Evolutionary conservation across 1,139 yeast species (phyloP).

Genomic region (Zhuliangozyma blackwelliae): DNA sequence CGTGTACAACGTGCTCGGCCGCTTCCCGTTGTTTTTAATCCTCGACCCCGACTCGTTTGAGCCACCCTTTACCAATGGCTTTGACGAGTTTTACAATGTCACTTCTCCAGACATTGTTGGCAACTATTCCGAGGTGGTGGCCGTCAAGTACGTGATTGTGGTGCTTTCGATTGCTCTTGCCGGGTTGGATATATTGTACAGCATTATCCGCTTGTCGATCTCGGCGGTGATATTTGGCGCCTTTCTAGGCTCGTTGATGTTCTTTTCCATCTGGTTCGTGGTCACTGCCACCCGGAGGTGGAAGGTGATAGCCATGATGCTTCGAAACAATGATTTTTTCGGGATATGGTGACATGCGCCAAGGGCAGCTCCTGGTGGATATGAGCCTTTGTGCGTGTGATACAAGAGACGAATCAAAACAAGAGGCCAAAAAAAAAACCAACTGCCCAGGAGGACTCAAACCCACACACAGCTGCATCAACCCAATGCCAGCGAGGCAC

Average conservation of each 20-base stretch:
- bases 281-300: constrained; percentile 12
- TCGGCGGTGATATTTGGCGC: constrained; percentile 15
- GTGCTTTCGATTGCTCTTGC: constrained; percentile 13
- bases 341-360: constrained; percentile 7
- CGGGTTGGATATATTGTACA: constrained; percentile 17
- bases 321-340: constrained; percentile 9
- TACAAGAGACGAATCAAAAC: neutral
- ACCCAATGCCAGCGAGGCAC: too few relatives aligned
- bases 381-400: neutral
- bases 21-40: constrained; percentile 18
- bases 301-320: constrained; percentile 9
- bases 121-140: constrained; percentile 4
- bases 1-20: constrained; percentile 10
- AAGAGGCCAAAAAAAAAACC: neutral
- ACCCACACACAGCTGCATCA: too few relatives aligned
- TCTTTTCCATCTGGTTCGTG: constrained; percentile 11
- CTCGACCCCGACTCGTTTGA: constrained; percentile 23
- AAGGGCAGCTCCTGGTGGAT: neutral
- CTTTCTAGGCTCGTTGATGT: constrained; percentile 9
- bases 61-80: constrained; percentile 25
- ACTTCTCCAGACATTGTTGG: constrained; percentile 7
- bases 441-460: neutral
- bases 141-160: constrained; percentile 4
- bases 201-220: constrained; percentile 14
- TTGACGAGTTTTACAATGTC: constrained; percentile 13